Evolutionary conservation across 2,329 filamentous ascomycete genomes (phyloP).

Genomic region (Colletotrichum chrysophilum): DNA sequence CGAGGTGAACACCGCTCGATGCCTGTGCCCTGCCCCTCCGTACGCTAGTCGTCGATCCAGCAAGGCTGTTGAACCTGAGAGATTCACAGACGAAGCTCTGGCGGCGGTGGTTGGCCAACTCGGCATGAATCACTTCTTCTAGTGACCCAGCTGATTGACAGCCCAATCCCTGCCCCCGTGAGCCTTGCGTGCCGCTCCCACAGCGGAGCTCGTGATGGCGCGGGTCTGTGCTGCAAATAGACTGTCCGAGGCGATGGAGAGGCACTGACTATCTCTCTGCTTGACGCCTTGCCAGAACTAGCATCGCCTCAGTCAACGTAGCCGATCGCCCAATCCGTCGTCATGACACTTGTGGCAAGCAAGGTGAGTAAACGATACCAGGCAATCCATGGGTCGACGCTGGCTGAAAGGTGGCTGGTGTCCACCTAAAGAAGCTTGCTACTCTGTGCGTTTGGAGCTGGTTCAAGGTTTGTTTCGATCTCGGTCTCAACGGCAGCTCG

Average conservation of each 20-base stretch:
- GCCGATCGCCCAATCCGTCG: neutral
- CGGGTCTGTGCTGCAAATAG: neutral
- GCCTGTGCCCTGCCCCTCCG: neutral
- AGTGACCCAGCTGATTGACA: neutral
- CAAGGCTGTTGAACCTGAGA: neutral
- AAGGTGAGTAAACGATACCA: neutral
- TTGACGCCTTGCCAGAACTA: neutral
- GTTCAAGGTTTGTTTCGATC: slow-evolving; percentile 19
- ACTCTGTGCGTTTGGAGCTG: slow-evolving; percentile 11
- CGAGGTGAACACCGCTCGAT: neutral
- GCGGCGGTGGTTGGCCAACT: neutral
- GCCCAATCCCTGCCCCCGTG: neutral
- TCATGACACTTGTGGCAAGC: neutral
- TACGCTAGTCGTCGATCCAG: slow-evolving; percentile 12
- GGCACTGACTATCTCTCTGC: neutral
- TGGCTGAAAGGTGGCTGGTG: neutral
- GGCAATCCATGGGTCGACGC: neutral
- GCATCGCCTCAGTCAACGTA: neutral
- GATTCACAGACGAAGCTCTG: neutral
- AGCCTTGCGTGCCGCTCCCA: neutral
- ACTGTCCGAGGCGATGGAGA: neutral
- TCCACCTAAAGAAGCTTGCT: slow-evolving; percentile 1
- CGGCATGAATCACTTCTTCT: neutral
- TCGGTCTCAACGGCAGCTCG: slow-evolving; percentile 12
- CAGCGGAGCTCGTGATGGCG: neutral